A percentile compares a stretch with the other conserved stretches of the same genome.
phyloP scores from a whole-genome alignment of 495 filamentous ascomycete species.

The Xylaria flabelliformis region DNA sequence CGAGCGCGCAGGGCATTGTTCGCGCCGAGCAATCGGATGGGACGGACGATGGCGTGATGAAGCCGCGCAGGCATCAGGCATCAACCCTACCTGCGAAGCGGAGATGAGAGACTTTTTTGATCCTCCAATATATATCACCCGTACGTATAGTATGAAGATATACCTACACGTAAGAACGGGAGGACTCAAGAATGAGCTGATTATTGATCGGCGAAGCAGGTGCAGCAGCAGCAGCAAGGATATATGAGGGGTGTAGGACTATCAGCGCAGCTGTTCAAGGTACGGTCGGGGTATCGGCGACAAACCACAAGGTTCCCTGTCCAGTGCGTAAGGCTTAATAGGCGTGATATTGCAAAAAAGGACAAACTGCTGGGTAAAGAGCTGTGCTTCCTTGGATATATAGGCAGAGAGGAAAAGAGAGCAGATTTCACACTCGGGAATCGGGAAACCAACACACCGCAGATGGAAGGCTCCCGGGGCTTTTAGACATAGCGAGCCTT shows the following conservation, averaged over 20 bases:
- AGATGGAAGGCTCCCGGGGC: background rate
- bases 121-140: conserved; percentile 13
- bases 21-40: conserved; percentile 19
- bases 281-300: conserved; percentile 5
- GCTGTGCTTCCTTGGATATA: background rate
- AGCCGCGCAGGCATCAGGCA: conserved; percentile 8
- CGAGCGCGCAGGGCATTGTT: background rate
- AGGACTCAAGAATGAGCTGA: background rate
- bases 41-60: background rate
- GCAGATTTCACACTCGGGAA: background rate
- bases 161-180: background rate
- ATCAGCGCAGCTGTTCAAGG: background rate
- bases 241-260: background rate
- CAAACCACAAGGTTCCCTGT: background rate
- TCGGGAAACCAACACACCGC: background rate
- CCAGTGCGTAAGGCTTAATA: background rate
- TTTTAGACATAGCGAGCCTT: background rate
- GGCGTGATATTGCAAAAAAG: background rate
- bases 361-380: background rate
- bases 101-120: background rate
- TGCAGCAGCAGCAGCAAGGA: conserved; percentile 19
- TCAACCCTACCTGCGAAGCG: conserved; percentile 1
- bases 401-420: background rate
- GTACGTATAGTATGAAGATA: background rate
- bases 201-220: conserved; percentile 6